phyloP scores from a whole-genome alignment of 306 rosid species.

The Chamaecrista fasciculata region DNA sequence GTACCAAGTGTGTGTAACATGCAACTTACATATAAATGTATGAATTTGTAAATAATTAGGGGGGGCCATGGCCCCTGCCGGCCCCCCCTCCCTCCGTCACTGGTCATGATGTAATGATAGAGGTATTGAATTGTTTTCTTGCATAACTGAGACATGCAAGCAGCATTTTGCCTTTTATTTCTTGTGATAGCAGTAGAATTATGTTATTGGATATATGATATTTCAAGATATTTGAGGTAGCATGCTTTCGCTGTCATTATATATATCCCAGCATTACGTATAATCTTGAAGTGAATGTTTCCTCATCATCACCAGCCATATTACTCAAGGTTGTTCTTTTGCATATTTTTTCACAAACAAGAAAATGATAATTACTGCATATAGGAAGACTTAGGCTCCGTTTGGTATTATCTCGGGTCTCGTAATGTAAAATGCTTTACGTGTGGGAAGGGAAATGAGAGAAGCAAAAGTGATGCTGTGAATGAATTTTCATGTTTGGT shows the following conservation, averaged over 20 bases:
- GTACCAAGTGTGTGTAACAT: too few species aligned
- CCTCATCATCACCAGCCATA: too few species aligned
- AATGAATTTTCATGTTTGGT: too few species aligned
- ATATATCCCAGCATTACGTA: neutral
- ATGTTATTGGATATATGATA: neutral
- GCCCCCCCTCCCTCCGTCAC: too few species aligned
- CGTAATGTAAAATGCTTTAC: too few species aligned
- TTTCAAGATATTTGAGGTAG: neutral
- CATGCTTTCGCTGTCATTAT: too few species aligned
- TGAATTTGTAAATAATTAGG: too few species aligned
- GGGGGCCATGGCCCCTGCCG: too few species aligned
- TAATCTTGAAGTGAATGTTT: neutral
- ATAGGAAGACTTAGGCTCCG: neutral
- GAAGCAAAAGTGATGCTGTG: too few species aligned
- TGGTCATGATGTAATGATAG: slow-evolving; percentile 63
- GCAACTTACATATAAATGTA: too few species aligned
- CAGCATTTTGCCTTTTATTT: neutral
- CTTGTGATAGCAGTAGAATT: neutral
- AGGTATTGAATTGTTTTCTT: slow-evolving; percentile 53
- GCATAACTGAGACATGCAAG: neutral
- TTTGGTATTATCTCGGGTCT: too few species aligned
- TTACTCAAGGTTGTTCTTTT: neutral
- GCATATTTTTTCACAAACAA: neutral
- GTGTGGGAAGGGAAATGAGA: too few species aligned
- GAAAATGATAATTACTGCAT: neutral